These are phyloP conservation scores for Hymenoscyphus infarciens DNA, from an alignment of 2,329 filamentous ascomycete species.

Conservation along the genomic window DNA sequence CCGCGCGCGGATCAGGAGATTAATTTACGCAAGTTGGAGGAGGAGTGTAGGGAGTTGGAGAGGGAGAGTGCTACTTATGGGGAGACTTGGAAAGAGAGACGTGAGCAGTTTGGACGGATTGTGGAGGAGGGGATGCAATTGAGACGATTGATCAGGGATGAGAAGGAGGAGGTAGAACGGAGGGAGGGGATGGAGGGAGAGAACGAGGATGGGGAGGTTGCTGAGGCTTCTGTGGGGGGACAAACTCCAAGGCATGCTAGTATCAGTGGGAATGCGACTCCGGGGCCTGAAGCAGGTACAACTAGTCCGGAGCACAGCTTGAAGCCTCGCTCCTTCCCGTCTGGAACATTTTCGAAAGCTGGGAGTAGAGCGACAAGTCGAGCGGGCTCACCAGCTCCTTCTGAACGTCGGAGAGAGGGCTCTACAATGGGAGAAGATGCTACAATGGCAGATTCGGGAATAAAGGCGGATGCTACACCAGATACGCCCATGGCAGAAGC, in stretches of 20 bases:
- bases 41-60: slow-evolving; percentile 84
- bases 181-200: slow-evolving; percentile 70
- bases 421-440: slow-evolving; percentile 50
- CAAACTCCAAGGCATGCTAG: slow-evolving; percentile 50
- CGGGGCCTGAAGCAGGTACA: slow-evolving; percentile 48
- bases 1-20: slow-evolving; percentile 79
- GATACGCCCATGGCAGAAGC: slow-evolving; percentile 32
- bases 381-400: slow-evolving; percentile 37
- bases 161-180: slow-evolving; percentile 90
- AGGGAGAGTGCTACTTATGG: slow-evolving; percentile 79
- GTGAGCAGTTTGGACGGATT: slow-evolving; percentile 82
- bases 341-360: slow-evolving; percentile 38
- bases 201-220: slow-evolving; percentile 59
- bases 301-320: slow-evolving; percentile 44
- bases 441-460: slow-evolving; percentile 54
- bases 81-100: slow-evolving; percentile 77
- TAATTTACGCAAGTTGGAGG: slow-evolving; percentile 76
- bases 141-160: slow-evolving; percentile 81
- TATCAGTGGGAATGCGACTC: slow-evolving; percentile 46
- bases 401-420: slow-evolving; percentile 23
- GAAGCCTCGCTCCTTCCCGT: slow-evolving; percentile 34
- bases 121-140: slow-evolving; percentile 89
- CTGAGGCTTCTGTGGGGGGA: slow-evolving; percentile 43
- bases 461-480: slow-evolving; percentile 37
- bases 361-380: slow-evolving; percentile 41